phyloP scores from a whole-genome alignment of 2,329 filamentous ascomycete genomes.

The Talaromyces sp. region DNA sequence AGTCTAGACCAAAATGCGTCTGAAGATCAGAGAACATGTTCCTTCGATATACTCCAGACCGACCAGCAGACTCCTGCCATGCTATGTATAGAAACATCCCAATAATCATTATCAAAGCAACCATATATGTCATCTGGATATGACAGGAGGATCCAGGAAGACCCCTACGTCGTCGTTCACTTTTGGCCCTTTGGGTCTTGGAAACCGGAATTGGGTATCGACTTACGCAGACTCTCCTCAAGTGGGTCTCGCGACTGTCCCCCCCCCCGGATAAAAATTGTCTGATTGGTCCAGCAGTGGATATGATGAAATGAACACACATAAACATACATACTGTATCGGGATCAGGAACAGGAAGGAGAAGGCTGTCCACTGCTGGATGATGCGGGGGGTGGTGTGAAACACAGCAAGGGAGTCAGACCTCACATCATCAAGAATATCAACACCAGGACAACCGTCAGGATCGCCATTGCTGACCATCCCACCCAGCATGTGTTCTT shows the following conservation, averaged over 20 bases:
- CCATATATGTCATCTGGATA: too few relatives aligned
- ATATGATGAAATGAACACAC: background rate
- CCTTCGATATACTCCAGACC: too few relatives aligned
- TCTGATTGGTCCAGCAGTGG: background rate
- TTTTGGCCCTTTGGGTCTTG: background rate
- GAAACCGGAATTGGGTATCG: background rate
- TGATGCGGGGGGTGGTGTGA: background rate
- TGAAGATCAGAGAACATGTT: background rate
- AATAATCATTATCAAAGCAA: too few relatives aligned
- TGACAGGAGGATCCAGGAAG: too few relatives aligned
- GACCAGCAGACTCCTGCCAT: too few relatives aligned
- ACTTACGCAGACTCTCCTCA: background rate
- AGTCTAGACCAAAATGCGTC: background rate
- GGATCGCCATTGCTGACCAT: too few relatives aligned
- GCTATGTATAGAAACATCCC: too few relatives aligned
- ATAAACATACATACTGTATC: too few relatives aligned
- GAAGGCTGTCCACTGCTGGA: background rate
- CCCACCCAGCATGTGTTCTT: too few relatives aligned
- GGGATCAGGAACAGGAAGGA: too few relatives aligned
- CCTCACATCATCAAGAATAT: background rate
- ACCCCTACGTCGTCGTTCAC: background rate
- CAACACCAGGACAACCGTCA: background rate
- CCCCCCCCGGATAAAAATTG: background rate
- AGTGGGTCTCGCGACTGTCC: background rate
- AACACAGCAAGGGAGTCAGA: background rate